These are phyloP conservation scores for Chrysoporthe deuterocubensis DNA, from an alignment of 2,329 filamentous ascomycete species.

Conservation along the genomic window DNA sequence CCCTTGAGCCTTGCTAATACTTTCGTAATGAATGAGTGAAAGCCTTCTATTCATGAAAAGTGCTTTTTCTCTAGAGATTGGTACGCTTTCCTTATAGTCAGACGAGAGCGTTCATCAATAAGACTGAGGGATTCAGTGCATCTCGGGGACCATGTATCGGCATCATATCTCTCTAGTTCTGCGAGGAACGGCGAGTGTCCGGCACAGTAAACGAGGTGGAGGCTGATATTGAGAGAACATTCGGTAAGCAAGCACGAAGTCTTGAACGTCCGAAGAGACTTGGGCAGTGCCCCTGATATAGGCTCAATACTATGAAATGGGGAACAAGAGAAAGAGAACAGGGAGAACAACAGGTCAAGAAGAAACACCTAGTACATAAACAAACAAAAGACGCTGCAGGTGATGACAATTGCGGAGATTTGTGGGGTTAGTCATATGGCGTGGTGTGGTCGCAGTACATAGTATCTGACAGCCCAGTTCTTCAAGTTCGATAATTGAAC, in stretches of 20 bases:
- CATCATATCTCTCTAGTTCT: neutral
- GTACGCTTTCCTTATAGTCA: neutral
- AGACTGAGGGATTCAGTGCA: neutral
- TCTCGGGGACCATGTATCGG: neutral
- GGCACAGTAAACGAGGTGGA: too few species aligned
- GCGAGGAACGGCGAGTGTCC: too few species aligned
- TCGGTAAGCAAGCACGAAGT: too few species aligned
- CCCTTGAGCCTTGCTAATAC: too few species aligned
- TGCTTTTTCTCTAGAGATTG: neutral
- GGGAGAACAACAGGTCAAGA: too few species aligned
- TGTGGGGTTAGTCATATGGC: neutral
- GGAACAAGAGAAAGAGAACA: too few species aligned
- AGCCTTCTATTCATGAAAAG: neutral
- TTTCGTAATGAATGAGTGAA: neutral
- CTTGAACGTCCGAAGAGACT: too few species aligned
- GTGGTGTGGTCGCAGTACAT: neutral
- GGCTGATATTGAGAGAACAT: too few species aligned
- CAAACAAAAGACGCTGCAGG: neutral
- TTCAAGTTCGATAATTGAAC: neutral
- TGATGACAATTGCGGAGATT: neutral
- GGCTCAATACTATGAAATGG: too few species aligned
- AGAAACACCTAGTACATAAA: too few species aligned
- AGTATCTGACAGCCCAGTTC: neutral
- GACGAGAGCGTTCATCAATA: neutral
- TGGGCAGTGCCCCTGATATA: too few species aligned